These are phyloP conservation scores for Micromonas commoda DNA, from an alignment of 139 green algal genomes.

Conservation along the genomic window DNA sequence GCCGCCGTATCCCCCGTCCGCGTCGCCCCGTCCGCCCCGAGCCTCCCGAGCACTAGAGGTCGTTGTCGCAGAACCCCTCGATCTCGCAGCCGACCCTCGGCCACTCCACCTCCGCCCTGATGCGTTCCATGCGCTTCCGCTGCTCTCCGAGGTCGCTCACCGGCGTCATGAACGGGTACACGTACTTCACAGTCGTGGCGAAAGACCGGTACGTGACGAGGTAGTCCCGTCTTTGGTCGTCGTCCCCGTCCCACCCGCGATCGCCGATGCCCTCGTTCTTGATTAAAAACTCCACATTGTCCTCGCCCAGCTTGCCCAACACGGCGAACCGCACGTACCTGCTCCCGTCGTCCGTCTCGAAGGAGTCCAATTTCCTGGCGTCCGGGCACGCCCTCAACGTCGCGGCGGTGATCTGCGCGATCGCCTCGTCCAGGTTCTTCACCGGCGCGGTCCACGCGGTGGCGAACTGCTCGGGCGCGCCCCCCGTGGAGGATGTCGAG, in stretches of 20 bases:
- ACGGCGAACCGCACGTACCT: neutral
- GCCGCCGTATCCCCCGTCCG: too few species aligned
- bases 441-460: neutral
- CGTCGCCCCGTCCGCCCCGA: too few species aligned
- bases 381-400: neutral
- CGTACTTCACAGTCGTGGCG: conserved; percentile 9
- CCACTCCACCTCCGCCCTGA: neutral
- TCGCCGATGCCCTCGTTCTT: neutral
- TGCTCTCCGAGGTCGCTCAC: conserved; percentile 1
- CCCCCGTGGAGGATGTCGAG: neutral
- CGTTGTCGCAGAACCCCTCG: neutral
- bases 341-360: neutral
- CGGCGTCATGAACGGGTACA: conserved; percentile 22
- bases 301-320: neutral
- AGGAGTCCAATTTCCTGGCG: neutral
- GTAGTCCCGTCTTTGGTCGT: neutral
- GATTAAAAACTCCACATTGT: conserved; percentile 9
- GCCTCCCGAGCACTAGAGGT: neutral
- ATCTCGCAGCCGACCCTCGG: conserved; percentile 1
- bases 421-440: neutral
- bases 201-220: neutral
- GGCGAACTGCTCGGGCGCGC: conserved; percentile 10
- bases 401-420: neutral
- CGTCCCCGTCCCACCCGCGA: conserved; percentile 6
- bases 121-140: neutral